Conservation (phyloP, 2,329 filamentous ascomycete genomes). For the Hirsutella minnesotensis region DNA sequence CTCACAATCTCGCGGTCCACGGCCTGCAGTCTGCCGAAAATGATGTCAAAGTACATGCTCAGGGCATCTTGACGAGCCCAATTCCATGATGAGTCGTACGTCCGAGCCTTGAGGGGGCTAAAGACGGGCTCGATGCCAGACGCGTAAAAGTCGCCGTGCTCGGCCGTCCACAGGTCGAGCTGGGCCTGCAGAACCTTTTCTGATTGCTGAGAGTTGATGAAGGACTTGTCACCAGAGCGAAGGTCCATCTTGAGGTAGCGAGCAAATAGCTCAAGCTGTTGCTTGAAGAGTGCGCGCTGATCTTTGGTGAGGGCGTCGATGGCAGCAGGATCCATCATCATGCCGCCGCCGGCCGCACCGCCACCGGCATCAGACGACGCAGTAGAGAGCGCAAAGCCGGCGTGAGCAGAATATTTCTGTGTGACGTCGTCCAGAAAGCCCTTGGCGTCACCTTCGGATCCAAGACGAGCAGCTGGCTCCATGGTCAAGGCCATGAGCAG, state of each 20-base stretch:
- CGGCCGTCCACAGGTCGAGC: slow-evolving; percentile 85
- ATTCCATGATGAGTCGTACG: slow-evolving; percentile 98
- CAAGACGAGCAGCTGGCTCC: slow-evolving; percentile 81
- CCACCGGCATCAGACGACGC: slow-evolving; percentile 63
- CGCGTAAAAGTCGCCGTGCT: slow-evolving; percentile 95
- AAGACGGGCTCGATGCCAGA: slow-evolving; percentile 90
- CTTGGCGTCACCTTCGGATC: slow-evolving; percentile 84
- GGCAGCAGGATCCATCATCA: slow-evolving; percentile 99
- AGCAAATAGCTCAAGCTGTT: slow-evolving; percentile 90
- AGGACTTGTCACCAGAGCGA: slow-evolving; percentile 90
- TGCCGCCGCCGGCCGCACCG: slow-evolving; percentile 62
- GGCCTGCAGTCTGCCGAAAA: slow-evolving; percentile 85
- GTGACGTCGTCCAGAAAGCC: slow-evolving; percentile 78
- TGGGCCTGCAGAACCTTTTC: slow-evolving; percentile 83
- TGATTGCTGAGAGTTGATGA: slow-evolving; percentile 72
- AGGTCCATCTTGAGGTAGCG: slow-evolving; percentile 96
- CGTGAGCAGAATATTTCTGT: slow-evolving; percentile 77
- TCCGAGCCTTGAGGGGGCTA: slow-evolving; percentile 82
- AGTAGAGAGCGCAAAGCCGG: slow-evolving; percentile 73
- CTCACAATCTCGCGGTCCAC: slow-evolving; percentile 97
- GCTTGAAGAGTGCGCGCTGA: slow-evolving; percentile 91
- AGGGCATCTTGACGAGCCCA: slow-evolving; percentile 97
- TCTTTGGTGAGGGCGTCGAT: slow-evolving; percentile 96
- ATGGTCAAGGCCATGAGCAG: slow-evolving; percentile 82
- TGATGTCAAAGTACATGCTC: slow-evolving; percentile 98